A percentile compares a stretch with the other conserved stretches of the same genome.
Evolutionary conservation across 1,284 basidiomycete genomes (phyloP).

Genomic region (Mycena sp.): DNA sequence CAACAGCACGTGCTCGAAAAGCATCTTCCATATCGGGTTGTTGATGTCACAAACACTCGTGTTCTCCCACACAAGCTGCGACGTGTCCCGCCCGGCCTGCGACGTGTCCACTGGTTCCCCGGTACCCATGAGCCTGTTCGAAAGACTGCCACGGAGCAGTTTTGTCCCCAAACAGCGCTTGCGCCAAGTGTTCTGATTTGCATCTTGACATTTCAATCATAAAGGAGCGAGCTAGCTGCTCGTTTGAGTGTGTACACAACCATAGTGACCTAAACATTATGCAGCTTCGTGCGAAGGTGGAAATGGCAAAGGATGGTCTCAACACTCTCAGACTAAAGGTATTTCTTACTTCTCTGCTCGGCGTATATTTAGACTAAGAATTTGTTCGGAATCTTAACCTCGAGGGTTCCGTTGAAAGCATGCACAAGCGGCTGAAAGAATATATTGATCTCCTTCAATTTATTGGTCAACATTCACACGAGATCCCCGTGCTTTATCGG

Average conservation of each 20-base stretch:
- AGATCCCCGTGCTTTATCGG: no score
- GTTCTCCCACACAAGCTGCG: no score
- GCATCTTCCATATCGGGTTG: no score
- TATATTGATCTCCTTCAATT: no score
- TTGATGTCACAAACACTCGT: no score
- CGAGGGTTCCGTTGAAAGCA: neutral
- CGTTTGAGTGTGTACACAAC: neutral
- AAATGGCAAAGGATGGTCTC: neutral
- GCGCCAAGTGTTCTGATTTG: conserved; percentile 5
- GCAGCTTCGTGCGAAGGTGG: no score
- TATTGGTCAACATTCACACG: neutral
- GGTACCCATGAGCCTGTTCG: neutral
- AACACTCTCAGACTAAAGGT: conserved; percentile 8
- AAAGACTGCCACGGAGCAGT: neutral
- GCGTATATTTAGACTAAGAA: neutral
- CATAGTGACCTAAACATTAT: conserved; percentile 10
- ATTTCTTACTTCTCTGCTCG: neutral
- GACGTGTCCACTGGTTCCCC: neutral
- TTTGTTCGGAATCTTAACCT: neutral
- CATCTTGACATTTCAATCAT: no score
- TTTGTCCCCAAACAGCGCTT: neutral
- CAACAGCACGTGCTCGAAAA: no score
- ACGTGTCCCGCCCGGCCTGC: no score
- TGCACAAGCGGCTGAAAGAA: neutral
- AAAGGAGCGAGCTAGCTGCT: neutral